Conservation (phyloP, 441 rosid genomes). For the Dalechampia spathulata region DNA sequence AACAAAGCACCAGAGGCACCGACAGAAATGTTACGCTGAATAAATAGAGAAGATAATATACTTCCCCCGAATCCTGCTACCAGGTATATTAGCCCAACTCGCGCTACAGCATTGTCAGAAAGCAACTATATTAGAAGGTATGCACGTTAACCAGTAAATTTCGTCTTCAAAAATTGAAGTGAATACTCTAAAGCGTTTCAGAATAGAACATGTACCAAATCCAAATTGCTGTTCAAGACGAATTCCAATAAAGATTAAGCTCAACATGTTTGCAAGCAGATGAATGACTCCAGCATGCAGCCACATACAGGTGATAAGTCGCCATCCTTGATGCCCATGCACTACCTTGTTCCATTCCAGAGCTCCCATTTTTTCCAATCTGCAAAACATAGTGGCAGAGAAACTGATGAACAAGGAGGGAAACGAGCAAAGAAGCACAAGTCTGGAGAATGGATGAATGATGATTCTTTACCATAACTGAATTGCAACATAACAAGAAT, state of each 20-base stretch:
- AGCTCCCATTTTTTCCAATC: constrained; percentile 84
- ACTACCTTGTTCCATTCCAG: constrained; percentile 65
- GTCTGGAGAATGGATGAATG: not conserved
- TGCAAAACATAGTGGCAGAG: constrained; percentile 23
- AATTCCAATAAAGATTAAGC: constrained; percentile 63
- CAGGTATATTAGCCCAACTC: constrained; percentile 66
- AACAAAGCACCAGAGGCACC: constrained; percentile 97
- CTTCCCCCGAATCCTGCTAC: constrained; percentile 82
- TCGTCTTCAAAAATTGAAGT: not conserved
- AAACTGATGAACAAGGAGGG: not conserved
- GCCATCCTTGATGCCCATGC: constrained; percentile 69
- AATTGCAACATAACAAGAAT: not conserved
- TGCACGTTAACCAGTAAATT: not conserved
- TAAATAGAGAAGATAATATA: constrained; percentile 62
- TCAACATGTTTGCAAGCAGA: constrained; percentile 64
- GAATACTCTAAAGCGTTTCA: not conserved
- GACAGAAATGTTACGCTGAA: constrained; percentile 55
- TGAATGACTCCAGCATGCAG: constrained; percentile 87
- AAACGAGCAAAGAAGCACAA: not conserved
- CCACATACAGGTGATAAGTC: constrained; percentile 75
- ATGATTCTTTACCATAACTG: not conserved
- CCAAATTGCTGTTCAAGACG: constrained; percentile 91
- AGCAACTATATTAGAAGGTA: constrained; percentile 8
- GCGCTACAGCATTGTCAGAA: constrained; percentile 33
- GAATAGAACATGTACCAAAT: constrained; percentile 38